Base-by-base conservation (phyloP, 176 grass and related monocot species). In the Typha latifolia region DNA sequence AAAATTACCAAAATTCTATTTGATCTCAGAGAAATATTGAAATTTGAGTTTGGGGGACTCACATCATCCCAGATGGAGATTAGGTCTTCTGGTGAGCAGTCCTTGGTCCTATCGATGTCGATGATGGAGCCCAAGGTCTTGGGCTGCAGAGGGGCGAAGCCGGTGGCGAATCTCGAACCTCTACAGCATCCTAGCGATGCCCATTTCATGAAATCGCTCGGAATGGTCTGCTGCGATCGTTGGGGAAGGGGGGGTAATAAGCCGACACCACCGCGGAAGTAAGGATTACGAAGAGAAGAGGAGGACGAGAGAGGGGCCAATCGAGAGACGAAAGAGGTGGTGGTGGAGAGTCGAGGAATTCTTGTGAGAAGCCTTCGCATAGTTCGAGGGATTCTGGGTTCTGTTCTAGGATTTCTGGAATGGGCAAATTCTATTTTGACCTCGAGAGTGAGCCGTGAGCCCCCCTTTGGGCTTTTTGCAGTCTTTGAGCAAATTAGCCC, bases 61-160 rank as follows among this genome's bases (percentile, higher is more conserved):
- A 96, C 85, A 15, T 92, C 85, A 82, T 97, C 93, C 88, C 88
- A 97, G 52, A 85, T 80, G 61, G 89, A 80, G 75, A 97, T 80
- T 61, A 97, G 88, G 63, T 90, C 78, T 32, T 92, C 89, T 0
- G 85, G 69, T 6, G 83, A 86, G 19, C 85, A 80, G 23, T 70
- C 80, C 69, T 82, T 90, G 70, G 83, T 85, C 15, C 88, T 82
- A 12, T 89, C 85, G 49, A 97, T 29, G 69, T 97, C 85, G 49
- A 97, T 80, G 72, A 97, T 92, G 63, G 88, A 97, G 48, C 66
- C 84, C 31, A 87, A 72, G 14, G 68, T 62, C 53, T 90, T 87
- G 2, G 78, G 72, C 66, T 92, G 32, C 48, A 97, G 86, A 10
- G 88, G 93, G 22, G 83, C 78, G 83, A 92, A 97, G 48, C 93